Conservation (phyloP, 2,329 filamentous ascomycete species). For the Achaetomium macrosporum region DNA sequence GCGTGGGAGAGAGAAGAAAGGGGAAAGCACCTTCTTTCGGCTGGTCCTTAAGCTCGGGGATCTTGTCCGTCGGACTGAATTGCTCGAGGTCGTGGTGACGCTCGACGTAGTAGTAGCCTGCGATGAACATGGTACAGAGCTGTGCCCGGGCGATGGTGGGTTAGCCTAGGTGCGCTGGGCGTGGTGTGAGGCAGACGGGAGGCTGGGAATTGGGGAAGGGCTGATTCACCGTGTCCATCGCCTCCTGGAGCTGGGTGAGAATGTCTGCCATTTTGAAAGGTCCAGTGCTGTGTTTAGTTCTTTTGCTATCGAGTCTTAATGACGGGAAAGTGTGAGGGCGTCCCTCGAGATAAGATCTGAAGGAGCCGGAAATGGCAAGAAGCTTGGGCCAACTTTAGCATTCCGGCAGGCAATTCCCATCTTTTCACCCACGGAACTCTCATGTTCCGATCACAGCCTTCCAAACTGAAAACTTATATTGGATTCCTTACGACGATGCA, state of each 20-base stretch:
- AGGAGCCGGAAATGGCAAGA: not conserved
- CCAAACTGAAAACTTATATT: too few species aligned
- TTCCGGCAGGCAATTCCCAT: not conserved
- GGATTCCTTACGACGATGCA: not conserved
- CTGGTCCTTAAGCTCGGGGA: constrained; percentile 51
- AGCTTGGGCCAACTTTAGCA: not conserved
- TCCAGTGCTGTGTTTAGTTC: too few species aligned
- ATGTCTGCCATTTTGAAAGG: constrained; percentile 58
- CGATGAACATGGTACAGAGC: constrained; percentile 64
- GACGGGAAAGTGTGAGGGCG: not conserved
- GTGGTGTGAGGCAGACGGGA: not conserved
- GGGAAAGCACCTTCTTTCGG: constrained; percentile 43
- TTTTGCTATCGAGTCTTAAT: not conserved
- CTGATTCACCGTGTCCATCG: constrained; percentile 68
- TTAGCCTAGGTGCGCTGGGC: not conserved
- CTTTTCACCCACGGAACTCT: too few species aligned
- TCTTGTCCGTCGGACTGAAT: constrained; percentile 51
- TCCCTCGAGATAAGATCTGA: too few species aligned
- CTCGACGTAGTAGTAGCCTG: constrained; percentile 60
- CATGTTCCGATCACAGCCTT: too few species aligned
- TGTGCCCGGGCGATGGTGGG: constrained; percentile 27
- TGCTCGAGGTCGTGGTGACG: constrained; percentile 61
- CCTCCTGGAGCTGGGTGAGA: constrained; percentile 78
- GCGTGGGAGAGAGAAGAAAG: too few species aligned
- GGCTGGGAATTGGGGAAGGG: too few species aligned